A percentile compares a stretch with the other conserved stretches of the same genome.
These are phyloP conservation scores for Lactarius psammicola DNA, from an alignment of 768 basidiomycete species.

Conservation along the genomic window DNA sequence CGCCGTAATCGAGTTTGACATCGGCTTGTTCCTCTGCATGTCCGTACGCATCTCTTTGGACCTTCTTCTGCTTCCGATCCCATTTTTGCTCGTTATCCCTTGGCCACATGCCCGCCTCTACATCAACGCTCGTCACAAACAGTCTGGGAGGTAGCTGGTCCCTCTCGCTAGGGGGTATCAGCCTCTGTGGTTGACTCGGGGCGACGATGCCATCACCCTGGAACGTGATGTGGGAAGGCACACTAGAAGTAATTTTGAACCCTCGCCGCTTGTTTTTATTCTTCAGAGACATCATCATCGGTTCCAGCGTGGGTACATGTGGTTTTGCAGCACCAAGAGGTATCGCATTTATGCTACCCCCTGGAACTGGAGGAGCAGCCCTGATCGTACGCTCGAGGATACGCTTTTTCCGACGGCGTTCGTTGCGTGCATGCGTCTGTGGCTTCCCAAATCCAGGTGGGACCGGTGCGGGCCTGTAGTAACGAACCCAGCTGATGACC, in stretches of 20 bases:
- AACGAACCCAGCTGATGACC: constrained; percentile 15
- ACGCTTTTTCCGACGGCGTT: constrained; percentile 52
- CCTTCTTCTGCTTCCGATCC: constrained; percentile 39
- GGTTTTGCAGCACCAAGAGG: constrained; percentile 40
- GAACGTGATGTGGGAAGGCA: constrained; percentile 56
- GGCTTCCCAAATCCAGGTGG: constrained; percentile 63
- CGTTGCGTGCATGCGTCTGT: constrained; percentile 55
- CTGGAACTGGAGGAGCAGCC: constrained; percentile 25
- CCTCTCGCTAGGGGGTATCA: constrained; percentile 66
- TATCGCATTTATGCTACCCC: constrained; percentile 45
- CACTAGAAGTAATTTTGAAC: constrained; percentile 53
- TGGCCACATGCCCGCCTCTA: constrained; percentile 51
- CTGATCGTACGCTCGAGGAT: constrained; percentile 34
- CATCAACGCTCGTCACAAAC: constrained; percentile 71
- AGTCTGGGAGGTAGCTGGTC: constrained; percentile 57
- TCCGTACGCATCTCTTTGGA: constrained; percentile 31
- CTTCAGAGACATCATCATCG: constrained; percentile 51
- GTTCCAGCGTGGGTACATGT: constrained; percentile 27
- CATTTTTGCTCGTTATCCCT: constrained; percentile 14
- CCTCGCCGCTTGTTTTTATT: constrained; percentile 78
- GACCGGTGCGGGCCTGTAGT: constrained; percentile 33
- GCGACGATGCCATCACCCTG: constrained; percentile 29
- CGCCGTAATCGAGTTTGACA: constrained; percentile 40
- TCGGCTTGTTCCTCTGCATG: constrained; percentile 23
- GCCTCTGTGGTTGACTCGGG: constrained; percentile 34